Evolutionary conservation across 441 rosid species (phyloP), one percentile per base, ranked within the genome.

Genomic region (Breynia disticha): DNA sequence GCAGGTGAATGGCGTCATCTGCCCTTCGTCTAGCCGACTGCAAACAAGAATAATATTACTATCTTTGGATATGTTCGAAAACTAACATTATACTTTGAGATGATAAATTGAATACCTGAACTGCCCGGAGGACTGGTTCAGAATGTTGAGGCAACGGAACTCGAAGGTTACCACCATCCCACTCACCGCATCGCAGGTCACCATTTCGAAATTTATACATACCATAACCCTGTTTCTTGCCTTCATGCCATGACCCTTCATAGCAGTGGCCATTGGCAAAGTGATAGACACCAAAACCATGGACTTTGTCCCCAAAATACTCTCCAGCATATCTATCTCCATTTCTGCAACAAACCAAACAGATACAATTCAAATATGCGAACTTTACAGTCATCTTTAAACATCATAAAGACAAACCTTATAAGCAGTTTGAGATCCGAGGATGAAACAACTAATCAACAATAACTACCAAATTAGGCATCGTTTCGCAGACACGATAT

Each of bases 191-290:
- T 54, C 70, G 82, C 0, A 62, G 48, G 20, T 83, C 90, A 12
- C 87, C 77, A 10, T 59, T 82, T 9, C 94, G 78, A 63, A 91
- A 86, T 4, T 75, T 78, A 59, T 87, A 91, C 80, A 76, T 68
- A 53, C 95, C 95, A 62, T 71, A 80, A 0, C 98, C 96, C 73
- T 91, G 96, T 54, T 78, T 87, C 63, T 77, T 78, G 45, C 95
- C 96, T 75, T 91, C 95, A 15, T 91, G 96, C 98, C 96, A 87
- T 13, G 95, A 86, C 11, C 98, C 96, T 67, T 91, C 91, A 0
- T 87, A 88, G 64, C 80, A 79, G 42, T 91, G 98, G 59, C 95
- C 95, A 54, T 84, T 86, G 24, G 85, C 86, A 16, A 91, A 91
- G 58, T 77, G 89, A 60, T 91, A 91, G 17, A 84, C 83, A 19